Evolutionary conservation across 441 rosid genomes (phyloP).

Genomic region (Francoa sonchifolia): DNA sequence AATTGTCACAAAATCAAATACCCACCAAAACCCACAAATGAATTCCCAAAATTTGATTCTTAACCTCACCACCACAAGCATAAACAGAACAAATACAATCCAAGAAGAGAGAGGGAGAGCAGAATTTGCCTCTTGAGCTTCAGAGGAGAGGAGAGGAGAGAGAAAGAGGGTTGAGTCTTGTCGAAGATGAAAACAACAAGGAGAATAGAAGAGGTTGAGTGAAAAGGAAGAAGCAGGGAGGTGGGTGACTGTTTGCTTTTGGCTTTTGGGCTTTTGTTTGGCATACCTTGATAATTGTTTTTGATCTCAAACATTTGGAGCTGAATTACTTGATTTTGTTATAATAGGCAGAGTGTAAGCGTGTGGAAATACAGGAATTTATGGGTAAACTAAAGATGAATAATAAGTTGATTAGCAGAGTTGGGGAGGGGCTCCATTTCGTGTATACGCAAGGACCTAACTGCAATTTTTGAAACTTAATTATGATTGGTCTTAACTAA

Average conservation of each 20-base stretch:
- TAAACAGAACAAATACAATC: not conserved
- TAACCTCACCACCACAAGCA: not conserved
- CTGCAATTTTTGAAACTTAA: no score
- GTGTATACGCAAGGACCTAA: no score
- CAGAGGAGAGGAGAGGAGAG: slow-evolving; percentile 2
- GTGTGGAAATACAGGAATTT: no score
- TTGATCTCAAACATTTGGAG: no score
- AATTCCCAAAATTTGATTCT: slow-evolving; percentile 5
- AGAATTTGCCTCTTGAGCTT: not conserved
- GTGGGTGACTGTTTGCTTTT: not conserved
- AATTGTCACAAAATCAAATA: slow-evolving; percentile 9
- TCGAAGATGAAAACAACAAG: not conserved
- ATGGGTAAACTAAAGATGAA: no score
- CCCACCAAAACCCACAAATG: slow-evolving; percentile 24
- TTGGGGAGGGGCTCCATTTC: no score
- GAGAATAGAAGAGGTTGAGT: not conserved
- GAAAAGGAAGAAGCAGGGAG: not conserved
- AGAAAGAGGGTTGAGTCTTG: not conserved
- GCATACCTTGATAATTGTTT: no score
- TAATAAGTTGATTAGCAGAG: no score
- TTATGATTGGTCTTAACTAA: no score
- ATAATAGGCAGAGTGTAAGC: no score
- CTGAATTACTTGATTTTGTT: no score
- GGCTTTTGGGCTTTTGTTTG: not conserved
- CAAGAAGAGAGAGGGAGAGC: not conserved